phyloP scores from a whole-genome alignment of 768 basidiomycete genomes.

The Kwoniella bestiolae region DNA sequence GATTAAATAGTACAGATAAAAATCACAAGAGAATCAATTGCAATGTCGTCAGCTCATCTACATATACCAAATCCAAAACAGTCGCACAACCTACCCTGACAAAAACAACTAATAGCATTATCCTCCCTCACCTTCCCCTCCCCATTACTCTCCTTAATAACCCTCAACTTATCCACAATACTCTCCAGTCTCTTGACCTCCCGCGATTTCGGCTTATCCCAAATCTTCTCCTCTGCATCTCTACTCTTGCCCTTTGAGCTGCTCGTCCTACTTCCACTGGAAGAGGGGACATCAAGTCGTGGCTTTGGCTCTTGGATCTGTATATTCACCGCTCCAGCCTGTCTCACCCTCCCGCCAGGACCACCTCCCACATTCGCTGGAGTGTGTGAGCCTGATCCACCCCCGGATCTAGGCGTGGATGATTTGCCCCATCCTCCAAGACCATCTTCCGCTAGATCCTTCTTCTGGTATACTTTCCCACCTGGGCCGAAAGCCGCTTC shows the following conservation, averaged over 20 bases:
- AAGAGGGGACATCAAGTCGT: not conserved
- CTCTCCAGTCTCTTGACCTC: constrained; percentile 48
- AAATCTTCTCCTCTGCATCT: constrained; percentile 35
- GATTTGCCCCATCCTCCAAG: constrained; percentile 4
- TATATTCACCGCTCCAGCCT: constrained; percentile 26
- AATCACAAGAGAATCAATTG: no score
- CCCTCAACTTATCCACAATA: constrained; percentile 38
- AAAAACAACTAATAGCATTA: constrained; percentile 45
- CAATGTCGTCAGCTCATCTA: not conserved
- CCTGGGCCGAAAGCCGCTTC: constrained; percentile 42
- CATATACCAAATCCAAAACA: not conserved
- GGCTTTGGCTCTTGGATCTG: constrained; percentile 12
- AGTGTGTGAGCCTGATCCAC: constrained; percentile 18
- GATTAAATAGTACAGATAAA: no score
- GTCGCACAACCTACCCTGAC: constrained; percentile 55
- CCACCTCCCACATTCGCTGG: no score
- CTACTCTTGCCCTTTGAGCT: constrained; percentile 33
- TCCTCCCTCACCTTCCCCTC: constrained; percentile 36
- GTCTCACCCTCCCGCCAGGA: constrained; percentile 2
- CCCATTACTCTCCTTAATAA: constrained; percentile 33
- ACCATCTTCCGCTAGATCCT: constrained; percentile 41
- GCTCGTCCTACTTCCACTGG: constrained; percentile 8
- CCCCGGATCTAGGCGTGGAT: constrained; percentile 6
- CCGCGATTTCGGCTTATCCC: constrained; percentile 47
- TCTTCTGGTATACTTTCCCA: constrained; percentile 49